Base-by-base conservation (phyloP, 768 basidiomycete species). In the Suillus variegatus region DNA sequence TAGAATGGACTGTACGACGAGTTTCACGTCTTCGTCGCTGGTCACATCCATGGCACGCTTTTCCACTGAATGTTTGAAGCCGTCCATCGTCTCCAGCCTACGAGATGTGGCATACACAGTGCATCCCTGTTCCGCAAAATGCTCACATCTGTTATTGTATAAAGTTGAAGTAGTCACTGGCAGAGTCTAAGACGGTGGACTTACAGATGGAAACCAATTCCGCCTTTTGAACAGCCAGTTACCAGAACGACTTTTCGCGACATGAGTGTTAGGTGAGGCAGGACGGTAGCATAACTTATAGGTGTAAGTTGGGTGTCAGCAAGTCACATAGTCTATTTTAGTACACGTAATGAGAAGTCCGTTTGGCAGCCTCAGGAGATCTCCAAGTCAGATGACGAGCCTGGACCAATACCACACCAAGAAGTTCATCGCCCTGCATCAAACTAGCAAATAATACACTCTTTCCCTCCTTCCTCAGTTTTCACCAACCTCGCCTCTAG, bases 61-160 rank as follows among this genome's bases (percentile, higher is more conserved):
- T 60, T 83, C 80, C 49, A 90, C 82, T 1, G 79, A 71, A 49
- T 79, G 74, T 9, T 72, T 73, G 51, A 93, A 86, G 4, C 82
- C 84, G 1, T 79, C 79, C 78, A 94, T 89, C 8, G 85, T 81
- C 22, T 87, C 86, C 4, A 86, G 73, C n/a, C 78, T 82, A 16
- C 92, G 86, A 6, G 92, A 85, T 0, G 90, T 89, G 3, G 92
- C 93, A 66, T 92, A 94, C 9, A 94, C 92, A 49, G 82, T 84
- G 74, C 90, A 93, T 43, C 86, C 90, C 38, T 79, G 81, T 0
- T 74, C 69, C 1, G 88, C 88, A 68, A 93, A 93, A 68, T 87
- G 86, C 67, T 90, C 83, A 70, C 87, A 90, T 44, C 91, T 92
- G 36, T n/a, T 40, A 9, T 28, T 25, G 9, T 52, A 16, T 32